These are phyloP conservation scores for Drechslerella stenobrocha DNA, from an alignment of 2,329 filamentous ascomycete species.

Conservation along the genomic window DNA sequence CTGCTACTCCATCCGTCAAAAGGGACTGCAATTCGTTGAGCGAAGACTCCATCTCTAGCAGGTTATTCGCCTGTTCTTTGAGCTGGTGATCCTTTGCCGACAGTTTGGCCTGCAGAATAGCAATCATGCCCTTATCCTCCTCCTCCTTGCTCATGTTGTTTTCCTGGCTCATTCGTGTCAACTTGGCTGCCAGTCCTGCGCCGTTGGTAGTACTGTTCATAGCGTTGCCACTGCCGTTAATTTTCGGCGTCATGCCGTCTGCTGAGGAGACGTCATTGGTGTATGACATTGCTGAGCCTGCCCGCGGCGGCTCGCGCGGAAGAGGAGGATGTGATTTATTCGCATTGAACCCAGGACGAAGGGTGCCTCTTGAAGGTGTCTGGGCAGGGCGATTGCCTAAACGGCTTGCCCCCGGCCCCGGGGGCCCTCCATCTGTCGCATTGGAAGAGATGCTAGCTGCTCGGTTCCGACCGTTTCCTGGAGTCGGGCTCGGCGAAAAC, in stretches of 20 bases:
- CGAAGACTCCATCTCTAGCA: conserved; percentile 87
- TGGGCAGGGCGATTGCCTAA: conserved; percentile 9
- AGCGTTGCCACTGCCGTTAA: conserved; percentile 8
- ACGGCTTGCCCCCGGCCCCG: conserved; percentile 9
- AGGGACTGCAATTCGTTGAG: conserved; percentile 77
- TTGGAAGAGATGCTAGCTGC: conserved; percentile 50
- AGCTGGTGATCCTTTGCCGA: conserved; percentile 84
- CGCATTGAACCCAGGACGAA: conserved; percentile 25
- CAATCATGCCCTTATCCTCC: conserved; percentile 69
- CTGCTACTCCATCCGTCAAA: conserved; percentile 57
- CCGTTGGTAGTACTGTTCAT: conserved; percentile 4
- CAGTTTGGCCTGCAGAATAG: conserved; percentile 71
- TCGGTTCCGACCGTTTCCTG: conserved; percentile 48
- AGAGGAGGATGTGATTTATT: conserved; percentile 19
- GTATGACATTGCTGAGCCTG: conserved; percentile 28
- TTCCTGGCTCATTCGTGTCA: conserved; percentile 53
- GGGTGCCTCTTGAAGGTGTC: conserved; percentile 14
- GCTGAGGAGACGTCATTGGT: conserved; percentile 27
- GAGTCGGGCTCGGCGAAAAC: conserved; percentile 51
- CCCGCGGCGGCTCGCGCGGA: conserved; percentile 12
- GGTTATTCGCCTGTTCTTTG: conserved; percentile 78
- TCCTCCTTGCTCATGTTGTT: conserved; percentile 48
- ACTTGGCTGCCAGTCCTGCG: conserved; percentile 33
- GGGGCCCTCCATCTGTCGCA: conserved; percentile 54
- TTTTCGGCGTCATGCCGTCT: conserved; percentile 20